phyloP scores from a whole-genome alignment of 2,329 filamentous ascomycete species.

The Aspergillus neotritici region DNA sequence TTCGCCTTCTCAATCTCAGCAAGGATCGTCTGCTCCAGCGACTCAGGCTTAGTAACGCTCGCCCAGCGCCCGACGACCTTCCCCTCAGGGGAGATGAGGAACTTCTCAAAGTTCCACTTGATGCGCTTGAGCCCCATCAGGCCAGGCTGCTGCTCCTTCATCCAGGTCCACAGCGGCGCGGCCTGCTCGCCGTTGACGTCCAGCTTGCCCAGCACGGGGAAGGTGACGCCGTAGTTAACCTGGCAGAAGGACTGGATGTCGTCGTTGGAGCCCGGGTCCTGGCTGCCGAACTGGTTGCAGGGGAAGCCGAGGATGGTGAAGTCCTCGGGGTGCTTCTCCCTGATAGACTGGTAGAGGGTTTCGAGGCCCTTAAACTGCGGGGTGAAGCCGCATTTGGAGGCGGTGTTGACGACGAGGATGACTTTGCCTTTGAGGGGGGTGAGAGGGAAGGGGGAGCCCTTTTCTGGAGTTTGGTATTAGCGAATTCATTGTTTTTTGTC shows the following conservation, averaged over 20 bases:
- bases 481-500: neutral
- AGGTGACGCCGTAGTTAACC: slow-evolving; percentile 87
- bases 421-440: slow-evolving; percentile 79
- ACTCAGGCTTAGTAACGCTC: slow-evolving; percentile 79
- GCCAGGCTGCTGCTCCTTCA: slow-evolving; percentile 68
- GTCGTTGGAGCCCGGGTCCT: slow-evolving; percentile 80
- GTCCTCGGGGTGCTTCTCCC: slow-evolving; percentile 63
- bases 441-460: slow-evolving; percentile 66
- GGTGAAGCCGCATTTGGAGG: slow-evolving; percentile 98
- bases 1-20: slow-evolving; percentile 61
- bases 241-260: slow-evolving; percentile 82
- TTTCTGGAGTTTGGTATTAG: slow-evolving; percentile 48
- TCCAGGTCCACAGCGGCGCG: slow-evolving; percentile 71
- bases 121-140: slow-evolving; percentile 81
- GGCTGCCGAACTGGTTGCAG: slow-evolving; percentile 92
- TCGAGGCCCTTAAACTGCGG: slow-evolving; percentile 90
- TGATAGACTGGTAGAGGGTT: slow-evolving; percentile 75
- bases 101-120: slow-evolving; percentile 99
- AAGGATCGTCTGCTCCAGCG: slow-evolving; percentile 67
- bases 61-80: slow-evolving; percentile 82
- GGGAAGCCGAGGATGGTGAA: slow-evolving; percentile 92
- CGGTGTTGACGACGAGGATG: slow-evolving; percentile 93
- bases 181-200: slow-evolving; percentile 87
- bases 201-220: slow-evolving; percentile 86
- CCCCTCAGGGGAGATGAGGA: slow-evolving; percentile 79